Evolutionary conservation across 148 eudicot genomes (phyloP), one percentile per base, ranked within the genome.

Genomic region (Beta vulgaris): DNA sequence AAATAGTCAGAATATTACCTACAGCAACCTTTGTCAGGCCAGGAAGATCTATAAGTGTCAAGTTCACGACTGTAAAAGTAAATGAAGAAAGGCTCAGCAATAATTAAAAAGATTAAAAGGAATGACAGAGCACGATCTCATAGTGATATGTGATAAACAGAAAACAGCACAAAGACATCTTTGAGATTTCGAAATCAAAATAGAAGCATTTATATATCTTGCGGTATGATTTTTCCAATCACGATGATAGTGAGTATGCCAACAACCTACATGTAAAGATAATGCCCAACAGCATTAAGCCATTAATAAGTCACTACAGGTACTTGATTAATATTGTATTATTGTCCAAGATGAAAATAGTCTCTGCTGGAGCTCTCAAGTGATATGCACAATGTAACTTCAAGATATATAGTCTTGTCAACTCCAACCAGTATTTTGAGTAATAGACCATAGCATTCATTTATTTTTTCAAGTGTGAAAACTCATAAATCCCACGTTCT

Each of bases 21-120:
- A 96, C 99, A 26, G 99, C 99, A 76, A 96, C 98, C 87, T 96
- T 96, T 44, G 99, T 96, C 83, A 96, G 75, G 63, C 99, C 99
- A 44, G 99, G 99, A 84, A 96, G 99, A 92, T 96, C 99, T 64
- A 96, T 91, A 71, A 96, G 92, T 62, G 99, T 96, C 87, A 96
- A 86, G 84, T 96, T 92, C 76, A 96, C 99, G 82, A 96, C 99
- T 96, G 97, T 69, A 87, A 71, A 72, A 79, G 61, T 74, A 83
- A 81, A 68, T 48, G 36, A 79, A 68, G 19, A 32, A 63, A n/a
- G 19, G 0, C 31, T 81, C 25, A 71, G 79, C 53, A 55, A 32
- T n/a, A 26, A 3, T 1, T 0, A 36, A 14, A 48, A n/a, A 26
- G 25, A 37, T 13, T 15, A 71, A 15, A 6, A 18, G 4, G 42